Evolutionary conservation across 768 basidiomycete species (phyloP), one percentile per base, ranked within the genome.

Genomic region (Pholiota conissans): DNA sequence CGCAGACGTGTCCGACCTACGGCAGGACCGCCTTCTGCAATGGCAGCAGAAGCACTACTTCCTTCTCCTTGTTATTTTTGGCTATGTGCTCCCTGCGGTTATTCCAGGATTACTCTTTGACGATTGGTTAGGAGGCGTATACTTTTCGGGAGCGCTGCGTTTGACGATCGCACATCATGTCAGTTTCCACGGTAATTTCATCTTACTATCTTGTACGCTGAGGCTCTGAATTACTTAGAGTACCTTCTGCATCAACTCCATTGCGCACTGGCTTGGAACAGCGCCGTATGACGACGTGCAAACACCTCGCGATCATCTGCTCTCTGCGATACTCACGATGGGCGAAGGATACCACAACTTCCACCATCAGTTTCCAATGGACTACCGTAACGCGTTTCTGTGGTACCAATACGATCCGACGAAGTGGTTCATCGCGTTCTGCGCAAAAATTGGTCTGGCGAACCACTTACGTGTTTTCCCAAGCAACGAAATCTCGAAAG

Each of bases 401-500:
- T 90, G 87, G 88, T 90, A 88, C 66, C 93, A 95, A 70, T 94
- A 93, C 66, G 92, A 95, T 68, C 93, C 93, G 3, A 95, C 94
- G 3, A 95, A 96, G 74, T 95, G 94, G 95, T 95, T 97, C 77
- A 97, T 97, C 67, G 84, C 79, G 18, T 61, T 76, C 37, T 87
- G 85, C 63, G 79, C 77, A 20, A 59, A 68, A 48, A 49, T 92
- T 27, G 88, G 92, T 3, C 73, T 94, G 28, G 94, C 94, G n/a
- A 84, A 76, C 42, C 84, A 94, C 67, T 80, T 97, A 57, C 86
- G 89, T 63, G 79, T 84, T 34, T 97, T 97, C 74, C 92, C 93
- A 51, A 86, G 86, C 68, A 93, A 93, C 72, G 94, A 95, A 71
- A 87, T 97, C 64, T 77, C 80, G 57, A 94, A 94, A 71, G 87